A percentile compares a stretch with the other conserved stretches of the same genome.
phyloP scores from a whole-genome alignment of 2,329 filamentous ascomycete genomes.

The Thelonectria discophora region DNA sequence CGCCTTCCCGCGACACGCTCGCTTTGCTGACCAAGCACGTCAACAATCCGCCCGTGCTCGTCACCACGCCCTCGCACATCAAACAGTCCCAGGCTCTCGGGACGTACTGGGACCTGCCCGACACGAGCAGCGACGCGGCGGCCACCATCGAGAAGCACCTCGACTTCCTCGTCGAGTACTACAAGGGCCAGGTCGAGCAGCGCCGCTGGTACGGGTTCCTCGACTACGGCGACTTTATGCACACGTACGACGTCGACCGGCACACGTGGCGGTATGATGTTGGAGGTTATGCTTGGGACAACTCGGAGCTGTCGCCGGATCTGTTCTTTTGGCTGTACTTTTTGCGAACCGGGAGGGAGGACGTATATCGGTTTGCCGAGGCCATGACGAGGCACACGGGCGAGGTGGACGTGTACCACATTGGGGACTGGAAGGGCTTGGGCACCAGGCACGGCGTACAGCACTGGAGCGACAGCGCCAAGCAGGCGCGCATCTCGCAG shows the following conservation, averaged over 20 bases:
- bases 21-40: slow-evolving; percentile 54
- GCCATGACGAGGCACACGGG: slow-evolving; percentile 66
- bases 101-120: slow-evolving; percentile 61
- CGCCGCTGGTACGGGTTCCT: slow-evolving; percentile 71
- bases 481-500: slow-evolving; percentile 67
- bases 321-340: slow-evolving; percentile 71
- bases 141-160: slow-evolving; percentile 61
- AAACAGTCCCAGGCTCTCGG: slow-evolving; percentile 62
- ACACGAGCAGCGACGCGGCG: slow-evolving; percentile 34
- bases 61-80: slow-evolving; percentile 59
- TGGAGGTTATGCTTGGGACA: slow-evolving; percentile 72
- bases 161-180: slow-evolving; percentile 65
- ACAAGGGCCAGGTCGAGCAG: slow-evolving; percentile 63
- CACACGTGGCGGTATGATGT: slow-evolving; percentile 71
- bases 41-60: slow-evolving; percentile 62
- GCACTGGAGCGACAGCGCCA: slow-evolving; percentile 68
- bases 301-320: slow-evolving; percentile 70
- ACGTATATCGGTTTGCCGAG: slow-evolving; percentile 68
- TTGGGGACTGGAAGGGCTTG: slow-evolving; percentile 65
- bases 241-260: slow-evolving; percentile 67
- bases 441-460: slow-evolving; percentile 71
- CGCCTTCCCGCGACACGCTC: slow-evolving; percentile 59
- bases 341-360: slow-evolving; percentile 64
- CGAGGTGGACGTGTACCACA: slow-evolving; percentile 70
- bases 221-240: slow-evolving; percentile 70